Evolutionary conservation across 1,284 basidiomycete genomes (phyloP).

Genomic region (Puccinia novopanici): DNA sequence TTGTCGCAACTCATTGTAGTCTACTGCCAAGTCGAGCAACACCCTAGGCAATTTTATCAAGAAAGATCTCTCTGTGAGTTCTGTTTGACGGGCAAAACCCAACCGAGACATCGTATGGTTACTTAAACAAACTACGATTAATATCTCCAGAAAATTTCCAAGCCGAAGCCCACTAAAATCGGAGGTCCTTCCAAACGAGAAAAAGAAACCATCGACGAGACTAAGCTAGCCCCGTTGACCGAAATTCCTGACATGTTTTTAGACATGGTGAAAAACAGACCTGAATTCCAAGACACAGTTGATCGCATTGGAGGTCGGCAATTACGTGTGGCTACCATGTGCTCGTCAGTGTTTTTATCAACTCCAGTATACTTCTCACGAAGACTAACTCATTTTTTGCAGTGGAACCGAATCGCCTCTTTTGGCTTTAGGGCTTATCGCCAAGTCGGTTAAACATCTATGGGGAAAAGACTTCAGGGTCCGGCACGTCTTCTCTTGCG

Average conservation of each 20-base stretch:
- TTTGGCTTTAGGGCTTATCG: constrained; percentile 81
- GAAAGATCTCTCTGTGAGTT: constrained; percentile 41
- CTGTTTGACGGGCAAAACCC: background rate
- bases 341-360: constrained; percentile 61
- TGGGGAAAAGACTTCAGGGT: constrained; percentile 70
- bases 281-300: constrained; percentile 65
- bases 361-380: background rate
- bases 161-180: constrained; percentile 25
- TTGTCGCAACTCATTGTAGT: background rate
- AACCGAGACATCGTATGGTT: background rate
- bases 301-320: constrained; percentile 75
- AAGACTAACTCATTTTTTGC: constrained; percentile 13
- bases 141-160: constrained; percentile 25
- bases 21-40: constrained; percentile 43
- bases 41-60: constrained; percentile 48
- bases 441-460: constrained; percentile 71
- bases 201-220: constrained; percentile 56
- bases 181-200: constrained; percentile 51
- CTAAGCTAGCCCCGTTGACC: constrained; percentile 71
- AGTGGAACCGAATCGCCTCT: constrained; percentile 93
- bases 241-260: constrained; percentile 80
- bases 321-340: constrained; percentile 93
- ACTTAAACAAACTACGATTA: background rate
- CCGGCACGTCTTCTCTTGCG: constrained; percentile 94
- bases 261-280: constrained; percentile 75